Evolutionary conservation across 106 monocot species (phyloP).

Genomic region (Alisma plantagoaquatica): DNA sequence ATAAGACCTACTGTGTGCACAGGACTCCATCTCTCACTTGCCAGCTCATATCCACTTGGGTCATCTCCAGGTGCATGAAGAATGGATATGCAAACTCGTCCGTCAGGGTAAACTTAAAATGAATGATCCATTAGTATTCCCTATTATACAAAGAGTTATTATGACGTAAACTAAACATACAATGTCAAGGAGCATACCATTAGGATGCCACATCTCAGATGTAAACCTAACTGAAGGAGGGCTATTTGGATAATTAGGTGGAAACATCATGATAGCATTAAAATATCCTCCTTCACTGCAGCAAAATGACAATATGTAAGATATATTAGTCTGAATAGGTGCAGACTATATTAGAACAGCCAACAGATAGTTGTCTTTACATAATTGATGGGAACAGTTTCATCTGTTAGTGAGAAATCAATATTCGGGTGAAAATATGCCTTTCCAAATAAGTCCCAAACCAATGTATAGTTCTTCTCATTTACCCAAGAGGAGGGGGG

Average conservation of each 20-base stretch:
- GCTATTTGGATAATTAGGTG: slow-evolving; percentile 35
- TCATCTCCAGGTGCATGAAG: slow-evolving; percentile 86
- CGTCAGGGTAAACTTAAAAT: slow-evolving; percentile 51
- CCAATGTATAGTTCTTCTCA: too few species aligned
- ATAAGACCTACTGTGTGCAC: slow-evolving; percentile 56
- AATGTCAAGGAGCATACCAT: slow-evolving; percentile 14
- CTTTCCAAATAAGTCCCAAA: too few species aligned
- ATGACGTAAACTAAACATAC: not conserved
- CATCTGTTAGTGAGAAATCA: too few species aligned
- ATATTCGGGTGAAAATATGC: too few species aligned
- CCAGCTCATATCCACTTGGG: slow-evolving; percentile 79
- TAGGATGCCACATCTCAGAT: slow-evolving; percentile 54
- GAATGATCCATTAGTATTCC: not conserved
- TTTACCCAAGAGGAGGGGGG: too few species aligned
- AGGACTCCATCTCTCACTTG: slow-evolving; percentile 84
- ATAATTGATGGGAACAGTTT: too few species aligned
- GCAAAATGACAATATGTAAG: slow-evolving; percentile 32
- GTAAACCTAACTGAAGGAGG: slow-evolving; percentile 45
- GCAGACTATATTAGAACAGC: too few species aligned
- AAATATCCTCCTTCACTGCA: slow-evolving; percentile 41
- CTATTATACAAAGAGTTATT: not conserved
- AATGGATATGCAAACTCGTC: slow-evolving; percentile 80
- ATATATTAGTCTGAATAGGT: too few species aligned
- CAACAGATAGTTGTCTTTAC: too few species aligned
- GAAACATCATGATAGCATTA: slow-evolving; percentile 43